phyloP scores from a whole-genome alignment of 805 yeast species.

The Brettanomyces sp. region DNA sequence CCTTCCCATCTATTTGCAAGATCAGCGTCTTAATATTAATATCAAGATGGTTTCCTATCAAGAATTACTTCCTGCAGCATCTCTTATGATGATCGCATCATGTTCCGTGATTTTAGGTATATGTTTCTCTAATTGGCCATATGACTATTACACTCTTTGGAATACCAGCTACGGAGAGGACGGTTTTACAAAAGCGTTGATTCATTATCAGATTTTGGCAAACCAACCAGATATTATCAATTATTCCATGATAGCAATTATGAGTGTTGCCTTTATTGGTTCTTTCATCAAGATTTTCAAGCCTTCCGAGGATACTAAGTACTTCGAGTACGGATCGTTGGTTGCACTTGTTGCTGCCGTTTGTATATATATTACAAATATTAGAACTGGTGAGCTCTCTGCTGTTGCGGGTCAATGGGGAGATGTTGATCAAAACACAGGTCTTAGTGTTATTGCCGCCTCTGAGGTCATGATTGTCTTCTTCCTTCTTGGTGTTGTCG shows the following conservation, averaged over 20 bases:
- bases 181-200: slow-evolving; percentile 52
- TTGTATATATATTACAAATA: slow-evolving; percentile 77
- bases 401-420: slow-evolving; percentile 80
- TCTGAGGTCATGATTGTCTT: slow-evolving; percentile 69
- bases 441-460: slow-evolving; percentile 87
- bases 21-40: too few relatives aligned
- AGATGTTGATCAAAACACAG: slow-evolving; percentile 79
- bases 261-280: slow-evolving; percentile 62
- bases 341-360: slow-evolving; percentile 63
- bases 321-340: slow-evolving; percentile 84
- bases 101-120: slow-evolving; percentile 76
- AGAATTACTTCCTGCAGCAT: slow-evolving; percentile 27
- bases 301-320: slow-evolving; percentile 76
- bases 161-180: slow-evolving; percentile 35
- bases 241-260: slow-evolving; percentile 52
- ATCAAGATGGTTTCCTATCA: slow-evolving; percentile 15
- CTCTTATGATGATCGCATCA: slow-evolving; percentile 26
- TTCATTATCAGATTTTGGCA: slow-evolving; percentile 73
- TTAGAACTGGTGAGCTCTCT: slow-evolving; percentile 69
- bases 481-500: slow-evolving; percentile 66
- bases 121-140: slow-evolving; percentile 69
- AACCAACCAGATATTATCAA: slow-evolving; percentile 49
- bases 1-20: neutral
- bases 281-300: slow-evolving; percentile 69
- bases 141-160: slow-evolving; percentile 74